phyloP scores from a whole-genome alignment of 768 basidiomycete species.

The Pholiota molesta region DNA sequence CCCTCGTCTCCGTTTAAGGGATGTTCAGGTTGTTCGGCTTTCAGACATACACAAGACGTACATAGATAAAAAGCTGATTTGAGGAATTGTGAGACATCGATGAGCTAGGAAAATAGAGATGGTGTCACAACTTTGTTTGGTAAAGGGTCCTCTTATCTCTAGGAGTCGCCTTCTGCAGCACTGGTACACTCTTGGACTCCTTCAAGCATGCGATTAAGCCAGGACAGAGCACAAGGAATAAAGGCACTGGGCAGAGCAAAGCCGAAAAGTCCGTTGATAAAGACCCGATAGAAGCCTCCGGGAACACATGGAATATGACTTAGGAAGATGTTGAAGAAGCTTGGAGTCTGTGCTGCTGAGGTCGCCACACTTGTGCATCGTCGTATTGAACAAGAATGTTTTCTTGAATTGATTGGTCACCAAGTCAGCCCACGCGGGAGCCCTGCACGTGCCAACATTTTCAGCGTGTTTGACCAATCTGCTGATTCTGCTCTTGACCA shows the following conservation, averaged over 20 bases:
- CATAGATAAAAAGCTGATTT: not conserved
- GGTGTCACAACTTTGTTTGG: not conserved
- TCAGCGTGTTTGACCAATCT: no score
- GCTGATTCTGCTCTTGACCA: no score
- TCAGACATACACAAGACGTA: no score
- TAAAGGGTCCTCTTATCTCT: not conserved
- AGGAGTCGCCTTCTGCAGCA: not conserved
- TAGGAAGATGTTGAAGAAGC: slow-evolving; percentile 12
- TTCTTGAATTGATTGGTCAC: not conserved
- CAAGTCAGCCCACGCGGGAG: not conserved
- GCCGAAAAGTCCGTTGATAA: slow-evolving; percentile 11
- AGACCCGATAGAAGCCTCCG: slow-evolving; percentile 16
- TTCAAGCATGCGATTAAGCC: not conserved
- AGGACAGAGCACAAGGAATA: not conserved
- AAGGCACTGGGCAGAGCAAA: not conserved
- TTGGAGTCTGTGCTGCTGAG: slow-evolving; percentile 13
- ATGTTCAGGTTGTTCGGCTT: not conserved
- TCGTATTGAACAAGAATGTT: slow-evolving; percentile 5
- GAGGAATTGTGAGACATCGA: no score
- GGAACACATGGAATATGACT: slow-evolving; percentile 13
- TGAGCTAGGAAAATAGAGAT: no score
- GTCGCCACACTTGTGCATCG: slow-evolving; percentile 4
- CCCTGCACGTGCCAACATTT: not conserved
- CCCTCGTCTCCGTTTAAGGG: not conserved
- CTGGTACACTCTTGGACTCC: not conserved